These are phyloP conservation scores for Cladosporium sp. DNA, from an alignment of 2,329 filamentous ascomycete species.

Conservation along the genomic window DNA sequence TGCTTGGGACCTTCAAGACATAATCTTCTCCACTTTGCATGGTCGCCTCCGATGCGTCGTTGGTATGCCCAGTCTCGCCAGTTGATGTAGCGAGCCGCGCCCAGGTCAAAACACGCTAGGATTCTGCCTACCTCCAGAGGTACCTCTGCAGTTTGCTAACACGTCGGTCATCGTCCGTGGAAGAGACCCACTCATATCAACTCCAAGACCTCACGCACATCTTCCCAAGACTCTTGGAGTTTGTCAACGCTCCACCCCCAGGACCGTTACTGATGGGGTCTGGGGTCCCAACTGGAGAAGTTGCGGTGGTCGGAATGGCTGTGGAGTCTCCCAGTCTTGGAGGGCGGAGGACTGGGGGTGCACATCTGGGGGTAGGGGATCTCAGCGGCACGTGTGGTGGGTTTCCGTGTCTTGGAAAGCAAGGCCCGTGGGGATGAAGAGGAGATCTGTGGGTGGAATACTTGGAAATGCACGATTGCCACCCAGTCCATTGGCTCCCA, in stretches of 20 bases:
- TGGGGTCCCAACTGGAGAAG: constrained; percentile 4
- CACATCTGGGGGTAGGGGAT: constrained; percentile 4
- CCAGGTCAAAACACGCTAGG: background rate
- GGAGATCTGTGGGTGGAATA: background rate
- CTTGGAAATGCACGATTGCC: background rate
- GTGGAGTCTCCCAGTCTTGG: background rate
- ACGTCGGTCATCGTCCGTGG: background rate
- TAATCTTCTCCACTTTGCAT: background rate
- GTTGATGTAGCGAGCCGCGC: background rate
- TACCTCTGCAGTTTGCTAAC: background rate
- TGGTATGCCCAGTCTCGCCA: background rate
- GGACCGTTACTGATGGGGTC: background rate
- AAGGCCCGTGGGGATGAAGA: background rate
- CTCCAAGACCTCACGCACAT: background rate
- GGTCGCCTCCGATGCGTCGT: background rate
- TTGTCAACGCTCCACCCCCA: background rate
- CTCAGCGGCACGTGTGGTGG: constrained; percentile 1
- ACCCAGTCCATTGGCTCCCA: background rate
- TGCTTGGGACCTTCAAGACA: background rate
- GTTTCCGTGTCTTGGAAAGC: background rate
- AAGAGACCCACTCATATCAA: background rate
- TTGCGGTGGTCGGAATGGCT: background rate
- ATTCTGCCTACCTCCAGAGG: background rate
- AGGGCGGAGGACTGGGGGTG: constrained; percentile 7
- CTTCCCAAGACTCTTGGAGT: background rate